Evolutionary conservation across 1,139 yeast genomes (phyloP).

Genomic region (Pichia norvegensis): DNA sequence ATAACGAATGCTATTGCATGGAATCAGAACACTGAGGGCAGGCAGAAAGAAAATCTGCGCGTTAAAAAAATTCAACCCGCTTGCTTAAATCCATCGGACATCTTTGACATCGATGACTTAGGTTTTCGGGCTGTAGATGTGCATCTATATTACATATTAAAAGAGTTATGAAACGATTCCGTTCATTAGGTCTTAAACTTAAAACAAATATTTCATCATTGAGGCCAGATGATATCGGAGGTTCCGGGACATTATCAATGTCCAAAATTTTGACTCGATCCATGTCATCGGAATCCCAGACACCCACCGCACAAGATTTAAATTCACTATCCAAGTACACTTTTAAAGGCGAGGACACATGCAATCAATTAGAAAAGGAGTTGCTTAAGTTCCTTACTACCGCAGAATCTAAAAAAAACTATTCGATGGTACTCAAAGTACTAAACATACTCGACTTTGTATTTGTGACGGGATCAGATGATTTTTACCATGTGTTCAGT

Average conservation of each 20-base stretch:
- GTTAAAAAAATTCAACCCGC: too few relatives aligned
- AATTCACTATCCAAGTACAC: conserved; percentile 4
- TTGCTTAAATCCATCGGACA: too few relatives aligned
- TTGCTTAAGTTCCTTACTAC: not conserved
- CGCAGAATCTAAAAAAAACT: not conserved
- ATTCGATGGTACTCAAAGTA: not conserved
- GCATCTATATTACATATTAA: too few relatives aligned
- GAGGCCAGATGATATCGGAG: not conserved
- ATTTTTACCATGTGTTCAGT: conserved; percentile 4
- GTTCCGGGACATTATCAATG: not conserved
- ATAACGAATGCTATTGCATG: too few relatives aligned
- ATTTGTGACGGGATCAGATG: conserved; percentile 2
- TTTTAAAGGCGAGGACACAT: not conserved
- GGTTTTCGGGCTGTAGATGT: too few relatives aligned
- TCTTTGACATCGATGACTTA: too few relatives aligned
- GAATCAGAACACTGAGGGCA: too few relatives aligned
- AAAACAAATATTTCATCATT: not conserved
- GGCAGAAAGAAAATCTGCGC: too few relatives aligned
- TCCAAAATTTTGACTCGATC: conserved; percentile 1
- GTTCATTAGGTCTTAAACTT: conserved; percentile 1
- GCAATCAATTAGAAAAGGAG: not conserved
- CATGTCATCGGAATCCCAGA: not conserved
- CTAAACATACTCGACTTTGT: conserved; percentile 2
- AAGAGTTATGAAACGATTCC: conserved; percentile 1
- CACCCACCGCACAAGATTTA: conserved; percentile 4